A percentile compares a stretch with the other conserved stretches of the same genome.
Conservation (phyloP, 768 basidiomycete species). For the Pulveroboletus ravenelii region DNA sequence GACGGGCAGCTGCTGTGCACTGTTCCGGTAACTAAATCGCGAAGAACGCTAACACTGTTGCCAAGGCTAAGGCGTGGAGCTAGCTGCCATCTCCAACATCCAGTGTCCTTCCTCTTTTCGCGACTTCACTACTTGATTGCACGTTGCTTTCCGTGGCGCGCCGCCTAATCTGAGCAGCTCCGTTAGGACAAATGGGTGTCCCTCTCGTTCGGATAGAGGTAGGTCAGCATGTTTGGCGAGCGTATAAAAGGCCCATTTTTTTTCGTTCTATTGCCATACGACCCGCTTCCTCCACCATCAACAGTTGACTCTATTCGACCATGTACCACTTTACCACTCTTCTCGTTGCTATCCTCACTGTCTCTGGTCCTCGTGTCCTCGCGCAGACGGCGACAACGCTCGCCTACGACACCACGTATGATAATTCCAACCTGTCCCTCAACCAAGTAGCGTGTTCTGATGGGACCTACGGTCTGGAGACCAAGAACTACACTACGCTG, state of each 20-base stretch:
- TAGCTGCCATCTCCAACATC: background rate
- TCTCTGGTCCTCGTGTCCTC: constrained; percentile 14
- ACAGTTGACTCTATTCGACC: background rate
- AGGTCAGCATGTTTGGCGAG: background rate
- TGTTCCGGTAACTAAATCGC: background rate
- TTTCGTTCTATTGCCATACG: background rate
- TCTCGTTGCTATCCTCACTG: constrained; percentile 10
- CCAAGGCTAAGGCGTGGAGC: background rate
- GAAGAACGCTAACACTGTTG: too few species aligned
- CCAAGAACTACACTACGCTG: constrained; percentile 33
- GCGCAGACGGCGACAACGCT: constrained; percentile 26
- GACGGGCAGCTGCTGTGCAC: too few species aligned
- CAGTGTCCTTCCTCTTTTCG: background rate
- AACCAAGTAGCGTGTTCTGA: constrained; percentile 35
- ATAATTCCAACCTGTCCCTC: constrained; percentile 26
- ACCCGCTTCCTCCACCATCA: background rate
- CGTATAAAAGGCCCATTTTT: constrained; percentile 18
- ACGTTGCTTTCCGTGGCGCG: background rate
- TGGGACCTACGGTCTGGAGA: constrained; percentile 34
- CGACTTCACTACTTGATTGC: background rate
- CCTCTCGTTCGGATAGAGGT: background rate
- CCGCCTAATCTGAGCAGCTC: background rate
- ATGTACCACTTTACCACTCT: constrained; percentile 26
- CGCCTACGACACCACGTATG: constrained; percentile 37
- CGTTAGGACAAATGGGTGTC: background rate